phyloP scores from a whole-genome alignment of 163 green algal genomes.

The Scenedesmus sp. region DNA sequence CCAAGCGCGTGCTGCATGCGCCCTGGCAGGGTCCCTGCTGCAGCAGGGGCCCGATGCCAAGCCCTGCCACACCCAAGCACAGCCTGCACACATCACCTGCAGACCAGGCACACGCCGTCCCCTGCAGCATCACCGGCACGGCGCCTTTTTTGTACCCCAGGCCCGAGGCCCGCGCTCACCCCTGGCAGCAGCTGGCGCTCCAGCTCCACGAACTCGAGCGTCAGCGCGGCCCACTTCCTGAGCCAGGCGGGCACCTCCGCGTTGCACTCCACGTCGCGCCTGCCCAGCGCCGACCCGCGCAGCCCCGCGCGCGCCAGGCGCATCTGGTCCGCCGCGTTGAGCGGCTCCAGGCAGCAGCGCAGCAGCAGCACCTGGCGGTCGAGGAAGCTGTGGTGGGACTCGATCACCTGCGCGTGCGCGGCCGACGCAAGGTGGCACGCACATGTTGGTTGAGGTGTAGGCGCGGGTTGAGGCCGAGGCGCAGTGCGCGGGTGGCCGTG shows the following conservation, averaged over 20 bases:
- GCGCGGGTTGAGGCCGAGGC: no score
- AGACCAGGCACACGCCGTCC: no score
- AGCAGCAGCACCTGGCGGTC: conserved; percentile 88
- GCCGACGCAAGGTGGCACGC: background rate
- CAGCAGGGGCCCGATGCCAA: no score
- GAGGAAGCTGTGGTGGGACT: conserved; percentile 87
- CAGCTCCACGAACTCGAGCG: conserved; percentile 77
- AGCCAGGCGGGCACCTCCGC: conserved; percentile 76
- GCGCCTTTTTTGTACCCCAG: background rate
- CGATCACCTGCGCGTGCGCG: conserved; percentile 76
- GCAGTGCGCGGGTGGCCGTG: no score
- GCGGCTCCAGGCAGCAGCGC: conserved; percentile 67
- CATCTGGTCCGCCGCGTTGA: conserved; percentile 74
- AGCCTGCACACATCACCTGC: no score
- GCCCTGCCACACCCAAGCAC: no score
- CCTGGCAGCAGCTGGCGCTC: conserved; percentile 71
- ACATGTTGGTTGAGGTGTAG: no score
- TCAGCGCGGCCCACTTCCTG: conserved; percentile 83
- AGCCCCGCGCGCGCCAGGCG: conserved; percentile 73
- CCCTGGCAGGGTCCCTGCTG: no score
- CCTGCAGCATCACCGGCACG: background rate
- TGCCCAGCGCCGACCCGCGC: conserved; percentile 64
- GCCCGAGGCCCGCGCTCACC: conserved; percentile 35
- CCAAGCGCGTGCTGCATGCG: no score
- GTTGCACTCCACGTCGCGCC: conserved; percentile 53